phyloP scores from a whole-genome alignment of 306 rosid genomes.

The Prinsepia uniflora region DNA sequence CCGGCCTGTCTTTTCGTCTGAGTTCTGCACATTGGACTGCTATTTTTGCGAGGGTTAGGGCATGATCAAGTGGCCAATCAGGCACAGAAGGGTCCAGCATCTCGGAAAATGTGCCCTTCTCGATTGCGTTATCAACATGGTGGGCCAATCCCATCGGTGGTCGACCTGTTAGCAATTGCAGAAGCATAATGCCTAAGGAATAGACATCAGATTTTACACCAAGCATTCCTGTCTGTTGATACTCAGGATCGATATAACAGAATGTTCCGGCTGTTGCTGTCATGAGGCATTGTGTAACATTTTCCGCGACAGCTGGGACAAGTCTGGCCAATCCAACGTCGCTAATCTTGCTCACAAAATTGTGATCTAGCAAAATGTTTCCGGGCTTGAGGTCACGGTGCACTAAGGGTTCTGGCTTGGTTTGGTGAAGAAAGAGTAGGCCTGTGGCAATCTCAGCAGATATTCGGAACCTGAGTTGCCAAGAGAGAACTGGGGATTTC shows the following conservation, averaged over 20 bases:
- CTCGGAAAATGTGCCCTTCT: constrained; percentile 41
- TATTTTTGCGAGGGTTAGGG: constrained; percentile 50
- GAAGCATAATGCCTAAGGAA: constrained; percentile 75
- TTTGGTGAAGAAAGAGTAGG: constrained; percentile 81
- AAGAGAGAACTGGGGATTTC: constrained; percentile 36
- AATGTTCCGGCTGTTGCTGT: constrained; percentile 92
- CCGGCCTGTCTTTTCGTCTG: constrained; percentile 89
- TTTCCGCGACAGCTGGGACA: constrained; percentile 77
- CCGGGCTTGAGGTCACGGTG: constrained; percentile 95
- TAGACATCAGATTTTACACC: constrained; percentile 92
- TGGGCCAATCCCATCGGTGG: constrained; percentile 83
- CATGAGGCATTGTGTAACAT: constrained; percentile 65
- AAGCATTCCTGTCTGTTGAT: constrained; percentile 91
- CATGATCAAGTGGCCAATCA: constrained; percentile 67
- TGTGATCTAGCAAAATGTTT: constrained; percentile 73
- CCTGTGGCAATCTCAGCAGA: constrained; percentile 86
- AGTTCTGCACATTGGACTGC: constrained; percentile 72
- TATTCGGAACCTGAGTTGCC: constrained; percentile 76
- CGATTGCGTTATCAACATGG: constrained; percentile 40
- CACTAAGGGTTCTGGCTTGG: constrained; percentile 93
- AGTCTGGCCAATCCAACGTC: constrained; percentile 93
- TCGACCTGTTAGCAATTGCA: constrained; percentile 67
- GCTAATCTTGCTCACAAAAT: constrained; percentile 70
- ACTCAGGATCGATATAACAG: constrained; percentile 97
- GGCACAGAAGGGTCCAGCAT: constrained; percentile 63